Conservation (phyloP, 768 basidiomycete species). For the Amanita rimosa region DNA sequence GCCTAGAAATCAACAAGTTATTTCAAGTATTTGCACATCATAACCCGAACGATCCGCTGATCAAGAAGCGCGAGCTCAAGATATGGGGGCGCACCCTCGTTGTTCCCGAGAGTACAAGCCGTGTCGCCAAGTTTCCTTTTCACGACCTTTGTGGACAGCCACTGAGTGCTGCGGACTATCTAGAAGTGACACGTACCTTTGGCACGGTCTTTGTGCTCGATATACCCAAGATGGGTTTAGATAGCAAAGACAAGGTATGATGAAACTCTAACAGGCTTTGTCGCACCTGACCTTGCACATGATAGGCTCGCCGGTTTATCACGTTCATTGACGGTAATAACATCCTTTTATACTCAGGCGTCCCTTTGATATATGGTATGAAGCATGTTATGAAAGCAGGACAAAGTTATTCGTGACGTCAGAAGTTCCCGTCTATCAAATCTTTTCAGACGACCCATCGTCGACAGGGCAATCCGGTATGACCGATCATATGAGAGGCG, state of each 20-base stretch:
- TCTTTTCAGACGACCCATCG: slow-evolving; percentile 68
- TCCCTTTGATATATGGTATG: slow-evolving; percentile 1
- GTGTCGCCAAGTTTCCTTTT: slow-evolving; percentile 81
- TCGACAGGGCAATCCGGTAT: slow-evolving; percentile 22
- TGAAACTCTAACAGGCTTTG: slow-evolving; percentile 2
- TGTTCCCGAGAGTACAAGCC: slow-evolving; percentile 71
- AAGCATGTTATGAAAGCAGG: slow-evolving; percentile 90
- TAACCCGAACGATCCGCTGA: slow-evolving; percentile 42
- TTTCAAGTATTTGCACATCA: slow-evolving; percentile 58
- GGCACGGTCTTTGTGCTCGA: slow-evolving; percentile 80
- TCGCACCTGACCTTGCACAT: not conserved
- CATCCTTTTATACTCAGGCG: not conserved
- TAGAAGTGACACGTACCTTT: slow-evolving; percentile 86
- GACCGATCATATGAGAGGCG: slow-evolving; percentile 80
- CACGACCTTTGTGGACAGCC: slow-evolving; percentile 80
- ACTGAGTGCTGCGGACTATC: slow-evolving; percentile 89
- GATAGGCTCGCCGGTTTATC: slow-evolving; percentile 89
- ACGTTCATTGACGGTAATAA: slow-evolving; percentile 83
- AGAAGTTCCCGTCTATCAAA: slow-evolving; percentile 81
- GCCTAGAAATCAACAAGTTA: slow-evolving; percentile 69
- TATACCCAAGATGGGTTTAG: slow-evolving; percentile 81
- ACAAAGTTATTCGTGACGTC: slow-evolving; percentile 87
- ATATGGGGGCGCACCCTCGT: slow-evolving; percentile 86
- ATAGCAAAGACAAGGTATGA: slow-evolving; percentile 73
- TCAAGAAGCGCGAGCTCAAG: slow-evolving; percentile 50